Percentiles rank a stretch among this genome's conserved stretches.
Evolutionary conservation across 2,329 filamentous ascomycete genomes (phyloP).

Genomic region (Alternaria panax): DNA sequence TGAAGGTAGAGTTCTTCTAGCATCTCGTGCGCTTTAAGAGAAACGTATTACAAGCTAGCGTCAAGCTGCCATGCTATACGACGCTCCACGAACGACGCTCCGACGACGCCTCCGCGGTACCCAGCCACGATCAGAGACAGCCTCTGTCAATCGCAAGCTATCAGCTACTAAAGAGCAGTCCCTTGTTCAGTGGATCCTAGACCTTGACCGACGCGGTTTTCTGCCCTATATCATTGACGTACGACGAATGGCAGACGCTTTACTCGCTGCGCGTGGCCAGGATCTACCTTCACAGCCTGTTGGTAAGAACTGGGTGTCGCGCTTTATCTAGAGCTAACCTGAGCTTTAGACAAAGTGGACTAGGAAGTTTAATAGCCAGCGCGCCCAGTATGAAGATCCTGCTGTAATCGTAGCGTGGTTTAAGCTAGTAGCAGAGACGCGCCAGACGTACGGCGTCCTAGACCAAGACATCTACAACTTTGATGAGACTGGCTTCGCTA

Average conservation of each 20-base stretch:
- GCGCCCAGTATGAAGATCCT: conserved; percentile 13
- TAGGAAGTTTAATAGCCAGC: conserved; percentile 9
- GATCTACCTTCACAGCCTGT: conserved; percentile 8
- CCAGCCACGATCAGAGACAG: background rate
- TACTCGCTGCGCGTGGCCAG: too few relatives aligned
- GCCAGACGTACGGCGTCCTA: conserved; percentile 9
- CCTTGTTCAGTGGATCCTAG: conserved; percentile 17
- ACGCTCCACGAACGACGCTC: background rate
- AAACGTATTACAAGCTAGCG: background rate
- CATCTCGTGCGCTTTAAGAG: background rate
- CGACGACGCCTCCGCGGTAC: background rate
- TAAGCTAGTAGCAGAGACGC: conserved; percentile 16
- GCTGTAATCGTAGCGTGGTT: conserved; percentile 13
- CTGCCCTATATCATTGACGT: conserved; percentile 5
- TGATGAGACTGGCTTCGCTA: conserved; percentile 24
- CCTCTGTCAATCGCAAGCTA: conserved; percentile 13
- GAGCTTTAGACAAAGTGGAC: conserved; percentile 21
- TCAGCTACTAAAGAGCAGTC: conserved; percentile 12
- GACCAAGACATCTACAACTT: conserved; percentile 23
- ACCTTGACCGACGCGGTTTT: background rate
- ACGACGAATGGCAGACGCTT: conserved; percentile 10
- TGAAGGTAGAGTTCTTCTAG: background rate
- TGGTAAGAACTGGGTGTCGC: conserved; percentile 13
- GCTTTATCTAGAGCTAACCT: conserved; percentile 15
- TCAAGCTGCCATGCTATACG: background rate